Base-by-base conservation (phyloP, 108 stramenopile genomes). In the Cyclotella sp. region DNA sequence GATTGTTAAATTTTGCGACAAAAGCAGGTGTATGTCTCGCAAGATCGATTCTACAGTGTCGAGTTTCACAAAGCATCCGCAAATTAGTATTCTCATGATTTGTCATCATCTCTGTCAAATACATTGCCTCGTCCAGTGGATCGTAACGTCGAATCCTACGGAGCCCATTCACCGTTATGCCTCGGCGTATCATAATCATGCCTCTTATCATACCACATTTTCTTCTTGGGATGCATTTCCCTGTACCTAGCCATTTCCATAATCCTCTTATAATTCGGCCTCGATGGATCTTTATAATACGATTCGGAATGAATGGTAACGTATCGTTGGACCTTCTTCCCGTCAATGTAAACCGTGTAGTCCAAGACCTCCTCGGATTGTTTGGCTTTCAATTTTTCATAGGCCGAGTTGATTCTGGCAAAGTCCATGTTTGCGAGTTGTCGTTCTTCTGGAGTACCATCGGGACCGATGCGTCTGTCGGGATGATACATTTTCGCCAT, bases 401-500 rank as follows among this genome's bases (percentile, higher is more conserved):
- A 71, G 11, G 70, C 70, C 21, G 55, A 27, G 30, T 24, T 60
- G 27, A 71, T 71, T 22, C 70, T 11, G 11, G 27, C 16, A 43
- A 71, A 71, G 27, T 71, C 40, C 5, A 19, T 6, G 44, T 29
- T 60, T 1, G 55, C 55, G 40, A 39, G 24, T 22, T 42, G 21
- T 46, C 58, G 34, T 42, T 71, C 70, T 44, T 21, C 26, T 1
- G n/a, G 9, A 1, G 55, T 71, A 24, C 39, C 42, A 43, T 71
- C 70, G 14, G 70, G 55, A 46, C 43, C 21, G 9, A 71, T 9
- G 9, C 27, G 2, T 11, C 24, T 29, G 40, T 71, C 70, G 16
- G 70, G 70, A 71, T 71, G 70, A 16, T 71, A 71, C 22, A 40
- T 39, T 43, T 58, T 60, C 0, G 30, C 59, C 8, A n/a, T 52